These are phyloP conservation scores for Avicennia marina DNA, from an alignment of 257 asterid species.

Conservation along the genomic window DNA sequence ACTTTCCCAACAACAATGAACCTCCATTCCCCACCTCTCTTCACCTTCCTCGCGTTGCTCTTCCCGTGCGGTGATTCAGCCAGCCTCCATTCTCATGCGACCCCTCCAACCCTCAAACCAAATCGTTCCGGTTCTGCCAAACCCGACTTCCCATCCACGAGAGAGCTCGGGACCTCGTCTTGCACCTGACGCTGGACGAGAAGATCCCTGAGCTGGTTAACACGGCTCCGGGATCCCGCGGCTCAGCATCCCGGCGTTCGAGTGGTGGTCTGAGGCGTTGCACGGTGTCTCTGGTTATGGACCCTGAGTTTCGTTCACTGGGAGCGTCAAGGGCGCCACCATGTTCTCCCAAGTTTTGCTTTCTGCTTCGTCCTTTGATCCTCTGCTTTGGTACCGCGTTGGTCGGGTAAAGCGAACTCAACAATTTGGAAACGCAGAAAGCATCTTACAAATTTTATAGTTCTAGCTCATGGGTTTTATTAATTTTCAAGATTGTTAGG, in stretches of 20 bases:
- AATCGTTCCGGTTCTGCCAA: slow-evolving; percentile 36
- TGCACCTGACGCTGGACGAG: slow-evolving; percentile 49
- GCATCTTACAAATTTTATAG: too few species aligned
- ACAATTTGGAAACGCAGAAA: too few species aligned
- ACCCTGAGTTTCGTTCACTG: slow-evolving; percentile 32
- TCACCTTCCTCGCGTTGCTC: too few species aligned
- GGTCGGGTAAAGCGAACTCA: too few species aligned
- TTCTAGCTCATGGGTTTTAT: too few species aligned
- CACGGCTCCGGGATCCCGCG: slow-evolving; percentile 46
- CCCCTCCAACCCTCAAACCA: slow-evolving; percentile 23
- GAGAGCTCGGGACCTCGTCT: slow-evolving; percentile 43
- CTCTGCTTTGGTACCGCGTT: slow-evolving; percentile 49
- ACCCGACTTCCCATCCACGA: slow-evolving; percentile 26
- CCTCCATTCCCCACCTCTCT: too few species aligned
- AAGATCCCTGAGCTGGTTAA: slow-evolving; percentile 47
- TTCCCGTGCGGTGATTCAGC: too few species aligned
- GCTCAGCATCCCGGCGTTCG: slow-evolving; percentile 49
- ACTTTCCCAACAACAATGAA: too few species aligned
- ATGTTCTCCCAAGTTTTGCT: slow-evolving; percentile 68
- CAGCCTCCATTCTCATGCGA: slow-evolving; percentile 51
- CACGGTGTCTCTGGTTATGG: slow-evolving; percentile 60
- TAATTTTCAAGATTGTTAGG: too few species aligned
- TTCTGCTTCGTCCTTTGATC: slow-evolving; percentile 49
- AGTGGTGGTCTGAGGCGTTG: slow-evolving; percentile 63
- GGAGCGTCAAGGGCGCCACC: slow-evolving; percentile 37